phyloP scores from a whole-genome alignment of 805 yeast species.

The Brettanomyces sp. region DNA sequence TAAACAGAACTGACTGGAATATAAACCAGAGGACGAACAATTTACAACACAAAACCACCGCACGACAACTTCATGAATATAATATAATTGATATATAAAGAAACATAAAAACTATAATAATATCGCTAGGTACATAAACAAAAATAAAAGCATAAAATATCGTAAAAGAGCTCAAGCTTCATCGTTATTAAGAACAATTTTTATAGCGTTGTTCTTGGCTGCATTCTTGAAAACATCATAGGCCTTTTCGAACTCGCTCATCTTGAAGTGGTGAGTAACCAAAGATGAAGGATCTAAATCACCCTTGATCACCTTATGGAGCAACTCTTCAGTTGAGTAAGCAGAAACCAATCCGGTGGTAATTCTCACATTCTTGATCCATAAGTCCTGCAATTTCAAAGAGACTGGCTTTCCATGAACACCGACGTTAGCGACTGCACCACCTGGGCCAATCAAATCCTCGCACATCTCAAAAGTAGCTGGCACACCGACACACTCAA shows the following conservation, averaged over 20 bases:
- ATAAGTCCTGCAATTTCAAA: conserved; percentile 32
- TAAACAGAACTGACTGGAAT: conserved; percentile 19
- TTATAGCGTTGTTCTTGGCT: conserved; percentile 47
- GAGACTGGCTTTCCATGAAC: conserved; percentile 37
- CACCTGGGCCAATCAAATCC: conserved; percentile 46
- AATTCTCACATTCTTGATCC: conserved; percentile 36
- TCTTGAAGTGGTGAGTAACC: conserved; percentile 50
- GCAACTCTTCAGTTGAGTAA: conserved; percentile 30
- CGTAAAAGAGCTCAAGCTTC: background rate
- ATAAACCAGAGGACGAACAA: background rate
- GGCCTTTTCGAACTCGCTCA: conserved; percentile 47
- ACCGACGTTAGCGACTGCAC: conserved; percentile 59
- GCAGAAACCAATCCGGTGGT: conserved; percentile 44
- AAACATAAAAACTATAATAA: background rate
- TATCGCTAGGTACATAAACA: background rate
- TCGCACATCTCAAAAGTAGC: conserved; percentile 52
- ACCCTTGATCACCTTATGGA: conserved; percentile 25
- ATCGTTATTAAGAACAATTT: conserved; percentile 24
- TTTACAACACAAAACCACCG: background rate
- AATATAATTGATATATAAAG: background rate
- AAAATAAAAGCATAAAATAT: too few species aligned
- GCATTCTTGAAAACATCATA: conserved; percentile 51
- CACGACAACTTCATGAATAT: background rate
- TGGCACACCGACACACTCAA: conserved; percentile 59
- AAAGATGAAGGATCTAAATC: conserved; percentile 41